Conservation (phyloP, 805 yeast species). For the Candida peoriensis region DNA sequence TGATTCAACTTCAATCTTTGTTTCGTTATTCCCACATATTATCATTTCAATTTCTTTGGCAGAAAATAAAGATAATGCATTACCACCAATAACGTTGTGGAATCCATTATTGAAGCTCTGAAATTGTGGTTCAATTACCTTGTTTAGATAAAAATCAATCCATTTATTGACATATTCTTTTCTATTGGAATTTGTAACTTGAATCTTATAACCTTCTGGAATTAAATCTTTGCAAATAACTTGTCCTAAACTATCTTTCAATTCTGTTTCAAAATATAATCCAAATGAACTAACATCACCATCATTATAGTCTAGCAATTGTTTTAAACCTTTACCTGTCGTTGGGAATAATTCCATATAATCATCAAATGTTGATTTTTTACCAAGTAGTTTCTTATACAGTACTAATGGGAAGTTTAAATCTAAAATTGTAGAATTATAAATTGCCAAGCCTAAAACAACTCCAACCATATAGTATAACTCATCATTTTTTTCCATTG, state of each 20-base stretch:
- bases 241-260: slow-evolving; percentile 43
- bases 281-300: slow-evolving; percentile 45
- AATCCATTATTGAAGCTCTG: slow-evolving; percentile 67
- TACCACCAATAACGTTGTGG: slow-evolving; percentile 68
- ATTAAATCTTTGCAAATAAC: slow-evolving; percentile 45
- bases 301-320: slow-evolving; percentile 39
- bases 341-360: slow-evolving; percentile 65
- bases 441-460: slow-evolving; percentile 83
- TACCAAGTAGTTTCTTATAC: slow-evolving; percentile 65
- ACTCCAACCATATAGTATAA: slow-evolving; percentile 78
- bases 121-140: slow-evolving; percentile 48
- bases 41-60: slow-evolving; percentile 78
- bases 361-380: slow-evolving; percentile 56
- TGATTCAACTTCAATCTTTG: slow-evolving; percentile 57
- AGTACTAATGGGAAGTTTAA: slow-evolving; percentile 69
- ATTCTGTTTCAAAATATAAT: slow-evolving; percentile 57
- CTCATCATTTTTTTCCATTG: slow-evolving; percentile 40
- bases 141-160: slow-evolving; percentile 54
- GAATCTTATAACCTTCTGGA: slow-evolving; percentile 47
- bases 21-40: slow-evolving; percentile 69
- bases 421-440: slow-evolving; percentile 84
- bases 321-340: slow-evolving; percentile 46
- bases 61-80: slow-evolving; percentile 72
- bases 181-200: slow-evolving; percentile 58
- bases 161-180: slow-evolving; percentile 58